These are phyloP conservation scores for Choiromyces venosus DNA, from an alignment of 495 filamentous ascomycete species.

Conservation along the genomic window DNA sequence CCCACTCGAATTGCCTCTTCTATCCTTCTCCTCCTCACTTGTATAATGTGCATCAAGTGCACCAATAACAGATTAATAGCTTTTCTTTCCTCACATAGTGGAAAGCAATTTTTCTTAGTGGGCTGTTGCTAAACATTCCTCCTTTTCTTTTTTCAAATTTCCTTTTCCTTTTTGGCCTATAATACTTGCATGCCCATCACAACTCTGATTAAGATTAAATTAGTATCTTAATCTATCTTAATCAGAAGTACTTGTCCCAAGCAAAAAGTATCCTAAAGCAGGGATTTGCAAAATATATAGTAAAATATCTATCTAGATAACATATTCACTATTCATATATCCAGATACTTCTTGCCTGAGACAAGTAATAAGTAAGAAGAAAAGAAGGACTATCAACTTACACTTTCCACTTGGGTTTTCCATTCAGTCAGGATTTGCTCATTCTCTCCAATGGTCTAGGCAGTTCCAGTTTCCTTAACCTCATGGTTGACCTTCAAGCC, in stretches of 20 bases:
- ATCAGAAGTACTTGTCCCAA: too few relatives aligned
- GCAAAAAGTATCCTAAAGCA: too few relatives aligned
- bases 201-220: background rate
- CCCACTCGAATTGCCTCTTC: too few relatives aligned
- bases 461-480: background rate
- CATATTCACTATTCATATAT: too few relatives aligned
- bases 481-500: background rate
- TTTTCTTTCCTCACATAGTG: background rate
- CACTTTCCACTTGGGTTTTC: too few relatives aligned
- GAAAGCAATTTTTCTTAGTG: background rate
- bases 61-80: background rate
- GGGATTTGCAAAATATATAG: too few relatives aligned
- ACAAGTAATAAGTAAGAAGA: background rate
- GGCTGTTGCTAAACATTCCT: background rate
- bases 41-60: background rate
- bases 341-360: too few relatives aligned
- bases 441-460: too few relatives aligned
- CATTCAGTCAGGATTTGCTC: too few relatives aligned
- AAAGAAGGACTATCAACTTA: background rate
- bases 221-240: background rate
- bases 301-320: too few relatives aligned
- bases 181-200: background rate
- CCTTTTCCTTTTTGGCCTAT: background rate
- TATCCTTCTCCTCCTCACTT: background rate
- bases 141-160: background rate